These are phyloP conservation scores for Gastrolobium villosum DNA, from an alignment of 306 rosid genomes.

Conservation along the genomic window DNA sequence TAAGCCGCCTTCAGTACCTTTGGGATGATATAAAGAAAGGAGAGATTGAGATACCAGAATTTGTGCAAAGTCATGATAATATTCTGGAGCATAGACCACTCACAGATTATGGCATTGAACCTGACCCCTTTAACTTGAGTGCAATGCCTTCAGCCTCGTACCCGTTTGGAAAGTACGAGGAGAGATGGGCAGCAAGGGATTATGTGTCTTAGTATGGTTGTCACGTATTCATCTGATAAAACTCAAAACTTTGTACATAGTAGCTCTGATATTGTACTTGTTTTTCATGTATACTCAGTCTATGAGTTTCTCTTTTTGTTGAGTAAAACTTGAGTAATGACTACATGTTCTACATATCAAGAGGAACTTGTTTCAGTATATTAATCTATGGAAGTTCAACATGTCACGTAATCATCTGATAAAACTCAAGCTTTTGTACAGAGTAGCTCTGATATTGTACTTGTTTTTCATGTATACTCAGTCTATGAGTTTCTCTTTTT, in stretches of 20 bases:
- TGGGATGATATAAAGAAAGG: slow-evolving; percentile 90
- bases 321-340: no score
- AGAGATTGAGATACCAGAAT: slow-evolving; percentile 85
- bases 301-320: slow-evolving; percentile 23
- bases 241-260: slow-evolving; percentile 53
- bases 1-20: slow-evolving; percentile 92
- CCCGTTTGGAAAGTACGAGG: slow-evolving; percentile 76
- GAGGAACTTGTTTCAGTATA: slow-evolving; percentile 13
- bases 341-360: slow-evolving; percentile 26
- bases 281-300: slow-evolving; percentile 16
- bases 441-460: slow-evolving; percentile 39
- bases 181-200: slow-evolving; percentile 77
- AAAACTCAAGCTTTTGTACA: no score
- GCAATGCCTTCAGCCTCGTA: slow-evolving; percentile 69
- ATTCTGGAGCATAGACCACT: slow-evolving; percentile 89
- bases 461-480: slow-evolving; percentile 16
- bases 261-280: slow-evolving; percentile 38
- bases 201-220: slow-evolving; percentile 57
- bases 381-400: slow-evolving; percentile 29
- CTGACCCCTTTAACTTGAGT: slow-evolving; percentile 73
- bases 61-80: slow-evolving; percentile 82
- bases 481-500: slow-evolving; percentile 25
- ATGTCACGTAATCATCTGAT: no score
- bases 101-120: slow-evolving; percentile 96
- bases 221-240: background rate